Conservation (phyloP, 768 basidiomycete genomes). For the Leccinum barrowsii region DNA sequence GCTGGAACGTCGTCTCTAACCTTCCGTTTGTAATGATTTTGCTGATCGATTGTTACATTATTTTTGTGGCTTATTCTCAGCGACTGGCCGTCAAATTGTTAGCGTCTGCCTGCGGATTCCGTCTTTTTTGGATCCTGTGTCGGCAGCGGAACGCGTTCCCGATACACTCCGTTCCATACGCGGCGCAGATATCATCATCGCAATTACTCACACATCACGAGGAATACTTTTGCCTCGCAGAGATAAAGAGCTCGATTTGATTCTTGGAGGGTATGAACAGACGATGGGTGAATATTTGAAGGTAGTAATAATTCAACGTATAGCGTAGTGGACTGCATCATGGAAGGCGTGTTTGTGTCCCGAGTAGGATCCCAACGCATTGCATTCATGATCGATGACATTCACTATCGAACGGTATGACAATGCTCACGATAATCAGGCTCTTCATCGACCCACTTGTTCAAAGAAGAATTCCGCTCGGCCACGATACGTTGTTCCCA, state of each 20-base stretch:
- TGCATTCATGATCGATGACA: too few relatives aligned
- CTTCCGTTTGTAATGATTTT: background rate
- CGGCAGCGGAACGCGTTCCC: constrained; percentile 7
- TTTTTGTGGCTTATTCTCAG: background rate
- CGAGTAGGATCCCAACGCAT: too few relatives aligned
- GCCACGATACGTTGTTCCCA: too few relatives aligned
- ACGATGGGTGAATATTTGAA: too few relatives aligned
- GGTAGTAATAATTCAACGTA: too few relatives aligned
- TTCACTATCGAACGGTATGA: too few relatives aligned
- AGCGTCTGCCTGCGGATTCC: constrained; percentile 7
- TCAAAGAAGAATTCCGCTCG: too few relatives aligned
- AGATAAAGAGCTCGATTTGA: constrained; percentile 1
- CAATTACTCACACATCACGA: constrained; percentile 14
- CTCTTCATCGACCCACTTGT: too few relatives aligned
- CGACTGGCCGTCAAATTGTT: constrained; percentile 4
- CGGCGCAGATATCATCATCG: constrained; percentile 2
- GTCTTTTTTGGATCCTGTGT: constrained; percentile 4
- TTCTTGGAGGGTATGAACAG: background rate
- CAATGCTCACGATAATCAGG: too few relatives aligned
- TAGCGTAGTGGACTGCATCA: too few relatives aligned
- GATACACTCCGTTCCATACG: background rate
- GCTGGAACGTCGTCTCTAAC: constrained; percentile 9
- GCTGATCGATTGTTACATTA: background rate
- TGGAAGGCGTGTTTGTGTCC: too few relatives aligned
- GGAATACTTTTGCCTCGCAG: constrained; percentile 1